A percentile compares a stretch with the other conserved stretches of the same genome.
These are phyloP conservation scores for Coemansia sp. DNA, from an alignment of 192 early-diverging fungal genomes.

Conservation along the genomic window DNA sequence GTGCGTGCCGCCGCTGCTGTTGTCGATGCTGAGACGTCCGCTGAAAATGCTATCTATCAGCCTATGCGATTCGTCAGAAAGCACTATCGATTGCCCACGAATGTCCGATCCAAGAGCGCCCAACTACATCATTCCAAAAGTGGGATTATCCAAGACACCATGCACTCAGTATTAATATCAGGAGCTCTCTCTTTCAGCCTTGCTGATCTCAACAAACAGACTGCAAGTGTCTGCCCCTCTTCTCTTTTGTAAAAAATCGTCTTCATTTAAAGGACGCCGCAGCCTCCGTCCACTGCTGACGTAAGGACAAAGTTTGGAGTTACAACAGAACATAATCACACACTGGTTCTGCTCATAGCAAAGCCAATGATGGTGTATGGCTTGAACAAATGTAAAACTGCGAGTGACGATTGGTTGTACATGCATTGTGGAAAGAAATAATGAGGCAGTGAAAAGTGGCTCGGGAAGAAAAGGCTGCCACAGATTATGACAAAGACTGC, in stretches of 20 bases:
- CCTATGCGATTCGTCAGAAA: conserved; percentile 42
- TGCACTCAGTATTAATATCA: neutral
- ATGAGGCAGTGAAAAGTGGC: neutral
- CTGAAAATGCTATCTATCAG: conserved; percentile 50
- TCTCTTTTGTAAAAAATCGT: neutral
- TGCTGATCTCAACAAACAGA: neutral
- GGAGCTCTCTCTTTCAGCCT: neutral
- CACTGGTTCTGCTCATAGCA: neutral
- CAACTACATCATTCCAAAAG: conserved; percentile 9
- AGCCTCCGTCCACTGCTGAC: neutral
- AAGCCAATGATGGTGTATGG: neutral
- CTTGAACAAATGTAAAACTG: neutral
- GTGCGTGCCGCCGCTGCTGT: conserved; percentile 14
- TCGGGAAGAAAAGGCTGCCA: neutral
- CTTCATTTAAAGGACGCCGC: neutral
- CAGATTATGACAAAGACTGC: neutral
- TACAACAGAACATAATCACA: neutral
- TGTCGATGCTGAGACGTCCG: conserved; percentile 48
- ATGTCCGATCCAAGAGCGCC: conserved; percentile 21
- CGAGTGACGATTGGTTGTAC: neutral
- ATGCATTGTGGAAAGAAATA: neutral
- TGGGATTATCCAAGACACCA: neutral
- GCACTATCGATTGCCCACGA: conserved; percentile 14
- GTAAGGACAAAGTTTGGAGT: neutral
- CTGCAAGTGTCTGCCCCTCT: neutral